Conservation (phyloP, 768 basidiomycete genomes). For the Cubamyces sp. region DNA sequence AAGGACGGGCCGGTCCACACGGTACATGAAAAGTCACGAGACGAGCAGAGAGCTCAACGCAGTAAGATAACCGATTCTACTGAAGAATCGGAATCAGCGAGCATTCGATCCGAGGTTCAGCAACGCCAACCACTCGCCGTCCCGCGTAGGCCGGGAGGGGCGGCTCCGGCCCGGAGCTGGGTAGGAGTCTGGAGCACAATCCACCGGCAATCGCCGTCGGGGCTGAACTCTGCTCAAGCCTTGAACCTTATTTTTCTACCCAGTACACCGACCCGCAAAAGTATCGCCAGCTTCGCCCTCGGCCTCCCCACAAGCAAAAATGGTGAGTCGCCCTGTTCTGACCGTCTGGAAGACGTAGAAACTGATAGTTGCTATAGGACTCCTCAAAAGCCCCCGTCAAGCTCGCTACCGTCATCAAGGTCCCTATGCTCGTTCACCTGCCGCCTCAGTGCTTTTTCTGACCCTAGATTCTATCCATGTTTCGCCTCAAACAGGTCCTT, state of each 20-base stretch:
- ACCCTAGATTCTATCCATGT: conserved; percentile 9
- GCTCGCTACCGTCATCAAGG: conserved; percentile 98
- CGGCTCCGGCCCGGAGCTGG: background rate
- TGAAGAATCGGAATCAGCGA: too few relatives aligned
- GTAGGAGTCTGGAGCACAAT: conserved; percentile 6
- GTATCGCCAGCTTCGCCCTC: conserved; percentile 33
- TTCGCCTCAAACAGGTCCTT: conserved; percentile 67
- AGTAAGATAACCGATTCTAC: too few relatives aligned
- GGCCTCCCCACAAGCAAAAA: conserved; percentile 34
- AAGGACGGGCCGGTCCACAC: too few relatives aligned
- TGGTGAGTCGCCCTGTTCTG: conserved; percentile 29
- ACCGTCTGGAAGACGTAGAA: background rate
- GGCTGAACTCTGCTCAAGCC: conserved; percentile 12
- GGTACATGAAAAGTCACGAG: too few relatives aligned
- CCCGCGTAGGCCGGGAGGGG: background rate
- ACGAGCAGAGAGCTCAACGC: too few relatives aligned
- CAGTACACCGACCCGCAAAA: conserved; percentile 34
- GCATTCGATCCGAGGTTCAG: too few relatives aligned
- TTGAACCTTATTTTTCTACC: conserved; percentile 39
- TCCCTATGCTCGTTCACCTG: conserved; percentile 8
- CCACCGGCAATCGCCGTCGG: conserved; percentile 31
- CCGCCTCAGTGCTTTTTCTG: conserved; percentile 14
- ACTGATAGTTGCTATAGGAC: conserved; percentile 54
- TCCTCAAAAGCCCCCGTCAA: conserved; percentile 92
- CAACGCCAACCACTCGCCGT: too few relatives aligned